Conservation (phyloP, 2,329 filamentous ascomycete species). For the Coniochaeta sp. region DNA sequence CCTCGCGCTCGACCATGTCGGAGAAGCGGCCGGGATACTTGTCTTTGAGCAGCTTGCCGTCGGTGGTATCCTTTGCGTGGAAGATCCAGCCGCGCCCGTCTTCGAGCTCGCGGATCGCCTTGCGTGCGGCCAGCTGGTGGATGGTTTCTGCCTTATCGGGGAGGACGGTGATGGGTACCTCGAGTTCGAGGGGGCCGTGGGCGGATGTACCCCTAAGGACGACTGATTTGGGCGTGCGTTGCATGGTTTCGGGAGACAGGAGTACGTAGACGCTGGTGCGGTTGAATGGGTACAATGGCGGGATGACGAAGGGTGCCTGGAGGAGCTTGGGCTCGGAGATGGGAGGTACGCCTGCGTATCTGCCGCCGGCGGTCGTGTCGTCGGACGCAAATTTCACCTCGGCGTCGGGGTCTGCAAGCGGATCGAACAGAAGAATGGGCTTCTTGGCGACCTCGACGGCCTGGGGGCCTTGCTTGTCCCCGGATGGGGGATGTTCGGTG, state of each 20-base stretch:
- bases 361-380: constrained; percentile 16
- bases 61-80: constrained; percentile 32
- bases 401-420: constrained; percentile 33
- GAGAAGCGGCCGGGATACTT: constrained; percentile 42
- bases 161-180: constrained; percentile 52
- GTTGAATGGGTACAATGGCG: constrained; percentile 59
- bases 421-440: constrained; percentile 55
- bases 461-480: constrained; percentile 8
- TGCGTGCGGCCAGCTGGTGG: constrained; percentile 64
- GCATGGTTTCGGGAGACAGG: constrained; percentile 40
- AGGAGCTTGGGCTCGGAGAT: constrained; percentile 49
- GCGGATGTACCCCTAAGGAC: constrained; percentile 48
- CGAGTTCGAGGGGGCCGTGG: constrained; percentile 53
- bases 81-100: constrained; percentile 61
- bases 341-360: constrained; percentile 43
- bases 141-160: constrained; percentile 44
- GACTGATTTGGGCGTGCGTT: constrained; percentile 44
- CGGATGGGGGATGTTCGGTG: constrained; percentile 12
- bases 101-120: constrained; percentile 62
- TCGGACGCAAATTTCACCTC: constrained; percentile 19
- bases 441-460: constrained; percentile 18
- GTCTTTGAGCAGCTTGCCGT: constrained; percentile 35
- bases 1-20: constrained; percentile 58
- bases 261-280: constrained; percentile 60
- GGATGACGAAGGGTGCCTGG: constrained; percentile 57